Base-by-base conservation (phyloP, 2,329 filamentous ascomycete genomes). In the Fusarium sp. region DNA sequence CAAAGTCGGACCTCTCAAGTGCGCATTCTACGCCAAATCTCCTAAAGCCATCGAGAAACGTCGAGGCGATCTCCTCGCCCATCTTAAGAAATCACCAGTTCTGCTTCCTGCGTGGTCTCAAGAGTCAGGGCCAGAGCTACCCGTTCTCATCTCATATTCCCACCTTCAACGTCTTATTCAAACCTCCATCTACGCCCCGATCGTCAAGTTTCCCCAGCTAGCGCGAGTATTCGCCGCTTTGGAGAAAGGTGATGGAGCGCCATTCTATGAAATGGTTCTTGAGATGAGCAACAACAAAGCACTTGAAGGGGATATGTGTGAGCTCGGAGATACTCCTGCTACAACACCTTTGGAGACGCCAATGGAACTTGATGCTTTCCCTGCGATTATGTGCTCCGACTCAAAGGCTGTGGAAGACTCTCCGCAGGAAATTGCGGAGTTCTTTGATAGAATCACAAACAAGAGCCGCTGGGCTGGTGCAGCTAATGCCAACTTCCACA, bases 141-240 rank as follows among this genome's bases (percentile, higher is more conserved):
- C 86, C 0, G 78, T 83, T 60, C 71, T 87, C n/a, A 76, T 88
- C 54, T 87, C 85, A 3, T 86, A 86, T 78, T 83, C 81, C 38
- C 81, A 81, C 52, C 68, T 87, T 38, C 83, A 84, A 70, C 75
- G 77, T 10, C 77, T 86, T 11, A 80, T 84, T 18, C 80, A 81
- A 8, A 76, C 78, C 3, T 76, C 79, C 4, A 73, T 87, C 27
- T 87, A 87, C 72, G 77, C 78, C 42, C 85, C 86, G 2, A 78
- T 84, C 9, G 69, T 70, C 52, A 75, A 75, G 43, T 86, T 86
- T 64, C 77, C 78, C 24, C 70, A 64, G 24, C 78, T 87, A 44
- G 84, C 87, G 18, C 57, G 70, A 5, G 79, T 83, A 5, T 77
- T 87, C n/a, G 78, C 80, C 2, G 81, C 77, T 0, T 78, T 86